Evolutionary conservation across 495 filamentous ascomycete genomes (phyloP), one percentile per base, ranked within the genome.

Genomic region (Aspergillus biplanus): DNA sequence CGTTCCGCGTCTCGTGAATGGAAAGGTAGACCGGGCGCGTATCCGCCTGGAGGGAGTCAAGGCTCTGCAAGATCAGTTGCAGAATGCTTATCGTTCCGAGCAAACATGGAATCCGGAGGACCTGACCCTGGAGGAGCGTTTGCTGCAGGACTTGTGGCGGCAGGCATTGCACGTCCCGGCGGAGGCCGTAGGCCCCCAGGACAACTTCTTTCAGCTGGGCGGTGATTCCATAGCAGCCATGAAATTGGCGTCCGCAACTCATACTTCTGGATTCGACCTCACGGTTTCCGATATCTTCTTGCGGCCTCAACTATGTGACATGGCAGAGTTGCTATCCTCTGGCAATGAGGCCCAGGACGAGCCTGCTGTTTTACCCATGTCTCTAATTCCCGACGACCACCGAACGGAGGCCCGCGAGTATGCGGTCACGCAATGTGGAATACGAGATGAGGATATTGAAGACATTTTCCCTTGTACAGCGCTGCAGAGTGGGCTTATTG

Each of bases 381-480:
- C 57, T 9, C 21, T 61, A 15, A 52, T 60, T 13, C 61, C 57
- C 11, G 15, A 12, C 21, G 55, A 31, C 2, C 12, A 54, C n/a
- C 9, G n/a, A 9, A 31, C 16, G 8, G 48, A 44, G 12, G 54
- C 21, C 49, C 42, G 13, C 6, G 12, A 21, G n/a, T 3, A 62
- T 32, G 59, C 64, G 37, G 44, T 56, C n/a, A 18, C 2, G n/a
- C 63, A 67, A 27, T 78, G 72, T 52, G 52, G 54, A 13, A 50
- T 78, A 21, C 15, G 69, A 4, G 52, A 54, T 3, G 65, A 69
- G 7, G 42, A 64, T 13, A 74, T 89, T n/a, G 79, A 83, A 53
- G 86, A 88, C 65, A 70, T 86, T 0, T 87, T 84, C 61, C 83
- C 85, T 6, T 87, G 85, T 70, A 87, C 84, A 0, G 81, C 86